Conservation (phyloP, 768 basidiomycete genomes). For the Strobilomyces confusus region DNA sequence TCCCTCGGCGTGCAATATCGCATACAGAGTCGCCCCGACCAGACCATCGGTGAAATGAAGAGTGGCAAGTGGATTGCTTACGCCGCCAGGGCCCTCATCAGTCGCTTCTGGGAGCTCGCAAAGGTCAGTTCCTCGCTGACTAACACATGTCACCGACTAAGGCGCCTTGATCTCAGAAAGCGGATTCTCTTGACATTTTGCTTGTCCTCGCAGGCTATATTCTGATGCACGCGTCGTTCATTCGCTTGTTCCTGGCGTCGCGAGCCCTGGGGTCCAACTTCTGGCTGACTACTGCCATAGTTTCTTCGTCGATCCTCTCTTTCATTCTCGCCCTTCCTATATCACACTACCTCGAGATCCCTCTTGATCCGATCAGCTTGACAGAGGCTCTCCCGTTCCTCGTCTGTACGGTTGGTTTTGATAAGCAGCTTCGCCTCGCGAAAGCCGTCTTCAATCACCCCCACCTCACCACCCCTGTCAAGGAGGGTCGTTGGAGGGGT, state of each 20-base stretch:
- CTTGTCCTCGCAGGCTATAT: conserved; percentile 92
- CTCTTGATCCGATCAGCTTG: conserved; percentile 87
- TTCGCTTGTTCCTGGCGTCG: conserved; percentile 84
- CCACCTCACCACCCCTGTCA: conserved; percentile 43
- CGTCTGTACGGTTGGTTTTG: conserved; percentile 96
- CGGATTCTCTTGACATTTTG: conserved; percentile 93
- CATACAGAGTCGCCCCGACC: conserved; percentile 43
- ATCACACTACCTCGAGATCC: conserved; percentile 73
- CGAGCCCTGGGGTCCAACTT: conserved; percentile 77
- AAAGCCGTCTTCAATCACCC: conserved; percentile 86
- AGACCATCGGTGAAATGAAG: conserved; percentile 66
- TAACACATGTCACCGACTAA: neutral
- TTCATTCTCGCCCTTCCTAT: conserved; percentile 81
- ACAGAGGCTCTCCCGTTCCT: conserved; percentile 97
- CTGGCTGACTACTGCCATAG: conserved; percentile 66
- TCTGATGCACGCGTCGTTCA: conserved; percentile 94
- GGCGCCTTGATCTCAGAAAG: conserved; percentile 52
- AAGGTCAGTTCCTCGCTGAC: conserved; percentile 46
- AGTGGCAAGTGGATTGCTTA: conserved; percentile 89
- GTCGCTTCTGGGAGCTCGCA: conserved; percentile 83
- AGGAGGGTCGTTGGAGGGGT: conserved; percentile 37
- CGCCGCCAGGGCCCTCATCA: conserved; percentile 66
- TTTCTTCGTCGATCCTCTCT: conserved; percentile 77
- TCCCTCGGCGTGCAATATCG: conserved; percentile 46
- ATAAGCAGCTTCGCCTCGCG: conserved; percentile 92